Percentiles rank a stretch among this genome's conserved stretches.
Conservation (phyloP, 176 grass and related monocot genomes). For the Alopecurus myosuroides region DNA sequence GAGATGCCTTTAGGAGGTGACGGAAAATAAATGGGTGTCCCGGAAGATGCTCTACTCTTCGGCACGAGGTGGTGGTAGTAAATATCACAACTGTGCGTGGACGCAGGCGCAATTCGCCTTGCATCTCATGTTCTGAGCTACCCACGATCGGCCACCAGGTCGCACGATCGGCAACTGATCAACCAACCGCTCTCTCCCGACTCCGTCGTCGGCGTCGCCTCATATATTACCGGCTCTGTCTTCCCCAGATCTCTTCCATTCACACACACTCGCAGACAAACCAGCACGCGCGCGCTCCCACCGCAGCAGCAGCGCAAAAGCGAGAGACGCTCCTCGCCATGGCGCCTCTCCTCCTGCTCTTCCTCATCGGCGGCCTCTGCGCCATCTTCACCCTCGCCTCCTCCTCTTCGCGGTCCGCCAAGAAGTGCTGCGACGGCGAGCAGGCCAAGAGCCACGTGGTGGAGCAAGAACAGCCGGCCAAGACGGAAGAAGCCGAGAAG, state of each 20-base stretch:
- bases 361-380: conserved; percentile 49
- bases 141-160: conserved; percentile 38
- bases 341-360: conserved; percentile 51
- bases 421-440: conserved; percentile 23
- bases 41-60: no score
- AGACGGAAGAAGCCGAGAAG: neutral
- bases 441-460: neutral
- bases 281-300: neutral
- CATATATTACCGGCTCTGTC: conserved; percentile 8
- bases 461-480: neutral
- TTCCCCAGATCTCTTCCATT: conserved; percentile 18
- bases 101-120: no score
- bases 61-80: no score
- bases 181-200: neutral
- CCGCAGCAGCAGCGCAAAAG: neutral
- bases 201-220: neutral
- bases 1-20: no score
- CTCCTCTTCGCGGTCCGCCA: conserved; percentile 2
- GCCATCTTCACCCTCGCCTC: conserved; percentile 36
- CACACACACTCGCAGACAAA: conserved; percentile 23
- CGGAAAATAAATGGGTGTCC: no score
- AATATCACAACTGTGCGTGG: no score
- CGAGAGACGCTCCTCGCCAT: neutral
- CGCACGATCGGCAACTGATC: conserved; percentile 22
- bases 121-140: neutral